phyloP scores from a whole-genome alignment of 1,284 basidiomycete species.

The Filobasidium uniguttulatum region DNA sequence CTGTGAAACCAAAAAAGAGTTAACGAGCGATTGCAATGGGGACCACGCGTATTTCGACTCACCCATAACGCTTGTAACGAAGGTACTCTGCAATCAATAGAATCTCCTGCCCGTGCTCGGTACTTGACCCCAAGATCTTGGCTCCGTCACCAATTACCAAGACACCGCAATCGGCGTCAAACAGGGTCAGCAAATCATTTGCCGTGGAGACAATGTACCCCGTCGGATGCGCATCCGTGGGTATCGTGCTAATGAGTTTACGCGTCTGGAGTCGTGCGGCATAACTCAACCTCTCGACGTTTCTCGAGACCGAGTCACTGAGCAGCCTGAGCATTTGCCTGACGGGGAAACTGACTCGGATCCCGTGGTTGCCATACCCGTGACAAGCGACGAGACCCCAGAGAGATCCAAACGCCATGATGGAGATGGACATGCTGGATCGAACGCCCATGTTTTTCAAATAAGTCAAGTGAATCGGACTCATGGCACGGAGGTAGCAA shows the following conservation, averaged over 20 bases:
- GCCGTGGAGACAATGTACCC: slow-evolving; percentile 80
- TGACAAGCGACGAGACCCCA: slow-evolving; percentile 81
- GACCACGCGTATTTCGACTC: slow-evolving; percentile 21
- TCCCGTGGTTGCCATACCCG: slow-evolving; percentile 61
- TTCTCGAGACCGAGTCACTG: slow-evolving; percentile 68
- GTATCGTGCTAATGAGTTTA: slow-evolving; percentile 67
- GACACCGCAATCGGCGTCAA: slow-evolving; percentile 73
- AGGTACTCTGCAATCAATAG: slow-evolving; percentile 72
- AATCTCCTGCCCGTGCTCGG: slow-evolving; percentile 66
- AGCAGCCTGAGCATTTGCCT: slow-evolving; percentile 67
- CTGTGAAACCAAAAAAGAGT: slow-evolving; percentile 33
- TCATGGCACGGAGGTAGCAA: slow-evolving; percentile 75
- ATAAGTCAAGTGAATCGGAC: slow-evolving; percentile 59
- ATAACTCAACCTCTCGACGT: slow-evolving; percentile 70
- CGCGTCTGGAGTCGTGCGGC: slow-evolving; percentile 62
- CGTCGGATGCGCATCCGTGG: slow-evolving; percentile 57
- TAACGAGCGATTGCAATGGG: neutral
- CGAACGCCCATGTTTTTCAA: slow-evolving; percentile 67
- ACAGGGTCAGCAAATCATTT: slow-evolving; percentile 64
- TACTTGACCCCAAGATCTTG: slow-evolving; percentile 65
- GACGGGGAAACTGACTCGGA: slow-evolving; percentile 72
- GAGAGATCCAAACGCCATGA: slow-evolving; percentile 65
- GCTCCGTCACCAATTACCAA: slow-evolving; percentile 74
- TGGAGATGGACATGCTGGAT: slow-evolving; percentile 75
- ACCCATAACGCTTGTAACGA: slow-evolving; percentile 61